These are phyloP conservation scores for Gynandropsis gynandra DNA, from an alignment of 345 rosid genomes.

Conservation along the genomic window DNA sequence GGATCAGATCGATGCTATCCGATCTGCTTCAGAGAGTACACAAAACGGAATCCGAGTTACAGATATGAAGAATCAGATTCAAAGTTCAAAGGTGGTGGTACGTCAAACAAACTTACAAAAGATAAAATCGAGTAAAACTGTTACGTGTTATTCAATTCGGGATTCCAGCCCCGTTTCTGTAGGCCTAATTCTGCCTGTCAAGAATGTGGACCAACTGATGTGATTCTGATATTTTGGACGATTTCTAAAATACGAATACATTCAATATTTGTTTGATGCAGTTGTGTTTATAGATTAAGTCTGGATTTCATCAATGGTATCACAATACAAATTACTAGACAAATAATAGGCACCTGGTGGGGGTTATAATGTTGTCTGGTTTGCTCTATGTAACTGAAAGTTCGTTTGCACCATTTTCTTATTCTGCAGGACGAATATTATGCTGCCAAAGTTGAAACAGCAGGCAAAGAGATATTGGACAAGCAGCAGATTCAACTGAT, in stretches of 20 bases:
- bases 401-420: conserved; percentile 11
- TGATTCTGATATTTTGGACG: conserved; percentile 1
- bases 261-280: background rate
- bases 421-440: conserved; percentile 36
- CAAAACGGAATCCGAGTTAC: conserved; percentile 8
- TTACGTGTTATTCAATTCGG: background rate
- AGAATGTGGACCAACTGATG: background rate
- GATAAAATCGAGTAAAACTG: background rate
- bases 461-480: conserved; percentile 35
- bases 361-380: background rate
- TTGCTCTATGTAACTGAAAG: background rate
- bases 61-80: conserved; percentile 20
- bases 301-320: background rate
- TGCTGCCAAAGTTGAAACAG: conserved; percentile 31
- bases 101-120: background rate
- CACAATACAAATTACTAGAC: background rate
- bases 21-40: background rate
- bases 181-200: background rate
- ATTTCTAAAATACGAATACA: background rate
- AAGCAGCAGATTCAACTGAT: conserved; percentile 37
- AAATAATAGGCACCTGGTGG: background rate
- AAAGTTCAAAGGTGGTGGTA: conserved; percentile 16
- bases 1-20: conserved; percentile 13
- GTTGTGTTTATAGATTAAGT: conserved; percentile 1
- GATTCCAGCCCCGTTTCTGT: background rate